Base-by-base conservation (phyloP, 352 stramenopile genomes). In the Phytophthora pinifolia region DNA sequence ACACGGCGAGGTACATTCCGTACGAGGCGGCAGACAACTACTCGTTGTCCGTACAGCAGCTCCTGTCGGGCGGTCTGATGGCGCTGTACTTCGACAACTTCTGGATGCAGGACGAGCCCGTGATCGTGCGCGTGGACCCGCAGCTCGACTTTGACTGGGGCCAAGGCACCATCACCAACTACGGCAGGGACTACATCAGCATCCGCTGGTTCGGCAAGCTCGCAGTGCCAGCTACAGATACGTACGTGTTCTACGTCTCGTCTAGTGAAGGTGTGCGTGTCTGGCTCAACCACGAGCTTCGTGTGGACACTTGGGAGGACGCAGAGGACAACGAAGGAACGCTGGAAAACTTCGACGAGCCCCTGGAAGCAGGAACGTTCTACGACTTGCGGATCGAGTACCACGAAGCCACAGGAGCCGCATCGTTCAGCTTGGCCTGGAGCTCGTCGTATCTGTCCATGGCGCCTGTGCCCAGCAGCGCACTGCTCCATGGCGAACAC, bases 361-460 rank as follows among this genome's bases (percentile, higher is more conserved):
- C 63, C 27, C 59, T 99, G 14, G 61, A 58, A 1, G 47, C 73
- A 2, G 86, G 74, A 6, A 79, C 64, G 1, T 98, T 84, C 67
- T 96, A 98, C 64, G 95, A 99, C 61, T 31, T 99, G 13, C 89
- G 89, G 33, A 69, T 99, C 41, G 96, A 99, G 63, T 99, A 98
- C 59, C 91, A 92, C 34, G 96, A 99, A 75, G 75, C 96, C 14
- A 97, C 83, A 2, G 96, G 95, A 9, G 71, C 72, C 9, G 96
- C 96, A 0, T 79, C 79, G 7, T 74, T 99, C 20, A 62, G 70
- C 18, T 74, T 98, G 13, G 63, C 88, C 10, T 99, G 95, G 93
- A 97, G 87, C 50, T 98, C 91, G n/a, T 94, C 85, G 31, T 98
- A 86, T 13, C 65, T 98, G 1, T 56, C 74, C 1, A 76, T 97